Evolutionary conservation across 495 filamentous ascomycete species (phyloP).

Genomic region (Trichoderma reesei): DNA sequence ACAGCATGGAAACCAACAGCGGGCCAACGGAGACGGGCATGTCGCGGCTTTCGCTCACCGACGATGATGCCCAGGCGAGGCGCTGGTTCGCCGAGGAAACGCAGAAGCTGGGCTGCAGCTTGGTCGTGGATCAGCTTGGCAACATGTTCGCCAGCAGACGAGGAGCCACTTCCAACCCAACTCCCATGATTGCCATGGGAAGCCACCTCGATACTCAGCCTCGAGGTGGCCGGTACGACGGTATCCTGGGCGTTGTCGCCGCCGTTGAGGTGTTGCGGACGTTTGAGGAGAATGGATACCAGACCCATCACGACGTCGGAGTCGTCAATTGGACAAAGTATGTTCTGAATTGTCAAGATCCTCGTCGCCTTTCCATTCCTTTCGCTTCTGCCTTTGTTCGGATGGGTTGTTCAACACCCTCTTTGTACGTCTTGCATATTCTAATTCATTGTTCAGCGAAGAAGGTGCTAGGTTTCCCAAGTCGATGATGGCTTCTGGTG

Average conservation of each 20-base stretch:
- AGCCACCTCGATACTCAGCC: conserved; percentile 75
- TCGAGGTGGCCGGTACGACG: conserved; percentile 65
- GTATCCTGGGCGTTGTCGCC: conserved; percentile 63
- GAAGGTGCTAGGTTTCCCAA: conserved; percentile 75
- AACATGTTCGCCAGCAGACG: conserved; percentile 68
- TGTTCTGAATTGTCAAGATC: conserved; percentile 18
- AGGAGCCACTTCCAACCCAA: conserved; percentile 28
- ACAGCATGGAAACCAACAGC: background rate
- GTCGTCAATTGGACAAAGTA: conserved; percentile 76
- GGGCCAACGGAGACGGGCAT: conserved; percentile 36
- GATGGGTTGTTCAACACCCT: background rate
- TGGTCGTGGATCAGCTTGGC: conserved; percentile 38
- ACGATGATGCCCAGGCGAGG: conserved; percentile 60
- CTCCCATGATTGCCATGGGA: conserved; percentile 53
- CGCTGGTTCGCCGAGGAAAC: conserved; percentile 69
- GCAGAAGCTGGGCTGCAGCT: conserved; percentile 49
- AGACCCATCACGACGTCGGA: conserved; percentile 61
- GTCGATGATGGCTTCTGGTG: conserved; percentile 66
- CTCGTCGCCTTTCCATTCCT: background rate
- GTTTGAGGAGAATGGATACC: conserved; percentile 57
- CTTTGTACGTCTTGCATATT: background rate
- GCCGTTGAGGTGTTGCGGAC: conserved; percentile 62
- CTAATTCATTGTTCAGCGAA: conserved; percentile 31
- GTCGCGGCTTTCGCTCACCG: conserved; percentile 51
- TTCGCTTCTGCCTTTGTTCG: background rate